These are phyloP conservation scores for Debaryomyces sp. DNA, from an alignment of 1,139 yeast genomes.

Conservation along the genomic window DNA sequence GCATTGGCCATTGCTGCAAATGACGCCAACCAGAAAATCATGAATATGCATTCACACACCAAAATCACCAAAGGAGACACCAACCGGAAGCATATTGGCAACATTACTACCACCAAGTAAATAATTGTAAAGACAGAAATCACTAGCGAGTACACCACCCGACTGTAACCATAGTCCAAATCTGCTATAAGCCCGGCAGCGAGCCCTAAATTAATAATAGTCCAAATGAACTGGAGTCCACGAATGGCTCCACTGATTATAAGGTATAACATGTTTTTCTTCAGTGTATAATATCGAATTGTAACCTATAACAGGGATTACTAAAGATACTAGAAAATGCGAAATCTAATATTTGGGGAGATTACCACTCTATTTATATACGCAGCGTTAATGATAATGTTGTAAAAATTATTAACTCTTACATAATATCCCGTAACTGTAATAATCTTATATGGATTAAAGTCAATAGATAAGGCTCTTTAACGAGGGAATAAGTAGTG, in stretches of 20 bases:
- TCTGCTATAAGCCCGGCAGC: conserved; percentile 26
- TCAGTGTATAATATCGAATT: neutral
- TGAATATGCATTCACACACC: conserved; percentile 25
- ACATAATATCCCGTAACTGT: conserved; percentile 1
- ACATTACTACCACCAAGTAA: conserved; percentile 19
- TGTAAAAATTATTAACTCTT: neutral
- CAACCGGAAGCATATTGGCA: conserved; percentile 12
- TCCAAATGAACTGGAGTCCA: conserved; percentile 24
- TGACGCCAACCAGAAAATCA: conserved; percentile 27
- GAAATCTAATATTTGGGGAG: neutral
- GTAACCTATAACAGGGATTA: neutral
- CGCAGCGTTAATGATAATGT: neutral
- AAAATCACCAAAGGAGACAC: conserved; percentile 20
- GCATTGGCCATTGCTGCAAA: conserved; percentile 29
- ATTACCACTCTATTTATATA: neutral
- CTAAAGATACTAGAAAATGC: neutral
- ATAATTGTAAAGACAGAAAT: conserved; percentile 25
- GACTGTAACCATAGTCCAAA: conserved; percentile 12
- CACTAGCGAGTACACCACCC: conserved; percentile 25
- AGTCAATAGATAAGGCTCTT: neutral
- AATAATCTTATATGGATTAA: neutral
- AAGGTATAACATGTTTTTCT: neutral
- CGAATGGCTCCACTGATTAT: conserved; percentile 7
- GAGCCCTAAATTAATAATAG: conserved; percentile 28
- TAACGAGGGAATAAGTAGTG: neutral